Evolutionary conservation across 148 eudicot species (phyloP).

Genomic region (Fagopyrum esculentum): DNA sequence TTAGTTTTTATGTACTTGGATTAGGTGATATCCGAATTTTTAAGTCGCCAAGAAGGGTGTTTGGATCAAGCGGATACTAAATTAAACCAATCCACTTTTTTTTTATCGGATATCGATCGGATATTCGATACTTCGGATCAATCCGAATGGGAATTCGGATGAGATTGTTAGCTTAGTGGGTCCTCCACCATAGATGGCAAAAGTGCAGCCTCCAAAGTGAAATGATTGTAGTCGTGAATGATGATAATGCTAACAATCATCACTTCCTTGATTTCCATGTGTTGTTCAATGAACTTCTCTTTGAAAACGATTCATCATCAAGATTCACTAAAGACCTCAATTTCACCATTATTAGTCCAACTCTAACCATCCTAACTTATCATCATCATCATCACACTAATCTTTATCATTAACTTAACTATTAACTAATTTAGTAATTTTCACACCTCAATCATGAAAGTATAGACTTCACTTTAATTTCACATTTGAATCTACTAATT

Average conservation of each 20-base stretch:
- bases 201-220: constrained; percentile 9
- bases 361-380: background rate
- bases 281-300: constrained; percentile 10
- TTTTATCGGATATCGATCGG: no score
- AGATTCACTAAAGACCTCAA: constrained; percentile 1
- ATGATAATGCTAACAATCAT: constrained; percentile 12
- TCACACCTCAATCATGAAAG: background rate
- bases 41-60: no score
- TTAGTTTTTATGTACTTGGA: no score
- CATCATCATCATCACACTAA: background rate
- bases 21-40: no score
- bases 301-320: constrained; percentile 5
- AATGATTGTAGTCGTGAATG: constrained; percentile 3
- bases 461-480: no score
- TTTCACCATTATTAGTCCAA: background rate
- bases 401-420: background rate
- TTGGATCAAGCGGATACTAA: no score
- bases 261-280: constrained; percentile 10
- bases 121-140: no score
- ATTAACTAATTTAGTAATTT: background rate
- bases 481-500: background rate
- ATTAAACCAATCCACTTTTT: no score
- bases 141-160: no score
- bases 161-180: background rate
- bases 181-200: constrained; percentile 13